Base-by-base conservation (phyloP, 805 yeast genomes). In the Cyberlindnera bimundalis region DNA sequence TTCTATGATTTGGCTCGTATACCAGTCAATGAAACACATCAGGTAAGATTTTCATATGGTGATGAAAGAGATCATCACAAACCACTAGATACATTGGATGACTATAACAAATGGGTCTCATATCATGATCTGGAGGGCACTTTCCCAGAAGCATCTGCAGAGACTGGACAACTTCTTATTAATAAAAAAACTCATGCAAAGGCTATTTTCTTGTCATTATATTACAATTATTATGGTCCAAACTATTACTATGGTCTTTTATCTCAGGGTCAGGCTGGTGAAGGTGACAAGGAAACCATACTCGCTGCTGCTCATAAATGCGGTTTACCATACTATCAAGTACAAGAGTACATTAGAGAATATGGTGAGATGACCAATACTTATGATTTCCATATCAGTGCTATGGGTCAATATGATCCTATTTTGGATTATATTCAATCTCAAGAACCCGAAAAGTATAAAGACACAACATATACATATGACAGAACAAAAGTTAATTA, bases 271-370 rank as follows among this genome's bases (percentile, higher is more conserved):
- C 70, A 78, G 17, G 83, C 84, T 0, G 86, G 86, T n/a, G 82
- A 80, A 61, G 86, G 86, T 30, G 91, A 84, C 56, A 84, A 84
- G 54, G 91, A 84, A 50, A 82, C 91, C 0, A 81, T 81, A 45
- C 66, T 81, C 39, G 85, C 88, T 0, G 85, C 88, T 1, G 82
- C 87, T 2, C 68, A 70, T 23, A 74, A 71, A 10, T 62, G 73
- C 23, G 60, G 62, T 2, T 60, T 73, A 38, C 63, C 70, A 1
- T 78, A 66, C 47, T 78, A 79, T 54, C 83, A 78, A 56, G 78
- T 79, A 8, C 65, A 72, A 35, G 73, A 68, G 47, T 65, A 65
- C 45, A 66, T 79, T 50, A 61, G 68, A 31, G 82, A 81, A 51
- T 79, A 42, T 80, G 84, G 37, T 64, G 48, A 48, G 23, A 36